These are phyloP conservation scores for Trichoderma erinaceum DNA, from an alignment of 495 filamentous ascomycete species.

Conservation along the genomic window DNA sequence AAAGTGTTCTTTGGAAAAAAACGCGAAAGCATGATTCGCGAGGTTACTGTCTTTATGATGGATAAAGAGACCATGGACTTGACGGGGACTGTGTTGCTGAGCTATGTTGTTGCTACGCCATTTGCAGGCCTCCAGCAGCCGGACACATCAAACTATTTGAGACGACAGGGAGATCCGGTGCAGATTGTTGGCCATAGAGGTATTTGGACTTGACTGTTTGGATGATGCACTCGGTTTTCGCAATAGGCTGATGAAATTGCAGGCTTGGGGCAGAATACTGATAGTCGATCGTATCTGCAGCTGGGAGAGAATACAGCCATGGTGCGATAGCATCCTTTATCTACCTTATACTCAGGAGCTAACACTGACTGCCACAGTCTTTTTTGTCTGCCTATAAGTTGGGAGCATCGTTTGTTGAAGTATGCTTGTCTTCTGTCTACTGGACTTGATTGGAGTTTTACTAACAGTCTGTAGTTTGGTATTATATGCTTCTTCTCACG, in stretches of 20 bases:
- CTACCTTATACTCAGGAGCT: neutral
- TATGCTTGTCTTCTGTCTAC: neutral
- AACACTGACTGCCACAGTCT: neutral
- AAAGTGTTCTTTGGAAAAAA: conserved; percentile 19
- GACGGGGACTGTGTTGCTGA: conserved; percentile 30
- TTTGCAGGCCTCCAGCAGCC: conserved; percentile 18
- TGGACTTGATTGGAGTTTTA: neutral
- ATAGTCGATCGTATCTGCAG: neutral
- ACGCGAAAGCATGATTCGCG: conserved; percentile 30
- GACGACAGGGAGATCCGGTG: neutral
- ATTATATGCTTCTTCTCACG: neutral
- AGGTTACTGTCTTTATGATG: conserved; percentile 28
- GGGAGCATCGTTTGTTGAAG: neutral
- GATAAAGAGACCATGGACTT: conserved; percentile 21
- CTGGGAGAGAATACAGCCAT: neutral
- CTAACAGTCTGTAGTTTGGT: neutral
- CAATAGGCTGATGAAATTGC: neutral
- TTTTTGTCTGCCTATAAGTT: neutral
- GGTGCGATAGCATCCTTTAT: neutral
- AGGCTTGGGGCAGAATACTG: neutral
- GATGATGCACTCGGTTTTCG: neutral
- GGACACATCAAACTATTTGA: neutral
- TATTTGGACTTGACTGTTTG: neutral
- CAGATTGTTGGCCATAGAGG: neutral
- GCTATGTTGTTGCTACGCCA: conserved; percentile 26